A percentile compares a stretch with the other conserved stretches of the same genome.
phyloP scores from a whole-genome alignment of 2,329 filamentous ascomycete species.

The Teratosphaeria nubilosa region DNA sequence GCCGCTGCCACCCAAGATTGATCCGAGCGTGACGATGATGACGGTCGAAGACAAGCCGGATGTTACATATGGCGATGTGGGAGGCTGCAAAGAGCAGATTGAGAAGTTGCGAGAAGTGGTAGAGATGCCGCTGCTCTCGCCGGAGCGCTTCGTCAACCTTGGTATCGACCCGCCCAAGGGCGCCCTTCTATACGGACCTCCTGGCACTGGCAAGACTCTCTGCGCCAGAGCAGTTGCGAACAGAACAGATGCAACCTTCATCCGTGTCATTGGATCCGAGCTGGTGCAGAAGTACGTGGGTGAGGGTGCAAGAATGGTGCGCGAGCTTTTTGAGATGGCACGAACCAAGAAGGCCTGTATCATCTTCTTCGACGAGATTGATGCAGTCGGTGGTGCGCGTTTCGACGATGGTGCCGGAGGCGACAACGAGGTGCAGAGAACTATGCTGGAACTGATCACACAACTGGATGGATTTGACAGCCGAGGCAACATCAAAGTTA shows the following conservation, averaged over 20 bases:
- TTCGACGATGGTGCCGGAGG: conserved; percentile 95
- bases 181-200: conserved; percentile 89
- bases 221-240: conserved; percentile 96
- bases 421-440: conserved; percentile 95
- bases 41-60: conserved; percentile 99
- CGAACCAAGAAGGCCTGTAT: conserved; percentile 99
- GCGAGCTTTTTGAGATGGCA: conserved; percentile 98
- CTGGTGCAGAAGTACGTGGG: conserved; percentile 98
- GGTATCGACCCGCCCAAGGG: conserved; percentile 98
- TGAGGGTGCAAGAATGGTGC: conserved; percentile 95
- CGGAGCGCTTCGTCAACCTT: conserved; percentile 95
- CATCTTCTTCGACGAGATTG: conserved; percentile 99
- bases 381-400: conserved; percentile 88
- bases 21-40: conserved; percentile 99
- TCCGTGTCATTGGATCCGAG: conserved; percentile 95
- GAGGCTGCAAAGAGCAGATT: conserved; percentile 98
- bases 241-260: conserved; percentile 95
- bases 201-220: conserved; percentile 97
- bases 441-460: conserved; percentile 95
- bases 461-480: conserved; percentile 95
- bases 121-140: conserved; percentile 93
- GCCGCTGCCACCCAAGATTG: conserved; percentile 93
- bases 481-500: conserved; percentile 97
- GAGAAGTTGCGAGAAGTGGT: conserved; percentile 98
- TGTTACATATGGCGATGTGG: conserved; percentile 96